These are phyloP conservation scores for Pichia thaimueangensis DNA, from an alignment of 805 yeast species.

Conservation along the genomic window DNA sequence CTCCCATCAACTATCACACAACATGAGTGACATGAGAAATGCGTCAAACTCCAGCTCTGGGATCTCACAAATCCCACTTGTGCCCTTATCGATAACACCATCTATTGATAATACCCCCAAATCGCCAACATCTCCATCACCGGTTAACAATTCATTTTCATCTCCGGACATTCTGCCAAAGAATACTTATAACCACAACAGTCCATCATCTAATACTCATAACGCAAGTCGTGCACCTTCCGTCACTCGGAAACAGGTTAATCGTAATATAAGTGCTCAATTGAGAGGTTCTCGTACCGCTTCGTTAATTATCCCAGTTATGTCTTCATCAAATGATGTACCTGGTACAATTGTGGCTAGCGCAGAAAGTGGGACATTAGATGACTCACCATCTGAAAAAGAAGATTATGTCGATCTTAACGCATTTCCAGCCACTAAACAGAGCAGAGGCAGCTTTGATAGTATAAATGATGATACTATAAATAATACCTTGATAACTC, in stretches of 20 bases:
- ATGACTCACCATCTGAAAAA: neutral
- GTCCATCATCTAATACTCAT: no score
- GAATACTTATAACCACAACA: no score
- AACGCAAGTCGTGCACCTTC: neutral
- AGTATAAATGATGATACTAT: neutral
- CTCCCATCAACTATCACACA: no score
- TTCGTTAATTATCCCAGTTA: constrained; percentile 8
- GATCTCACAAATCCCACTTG: neutral
- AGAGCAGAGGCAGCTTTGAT: no score
- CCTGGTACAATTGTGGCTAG: no score
- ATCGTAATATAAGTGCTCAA: neutral
- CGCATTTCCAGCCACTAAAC: no score
- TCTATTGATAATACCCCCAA: neutral
- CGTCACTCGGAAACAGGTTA: constrained; percentile 1
- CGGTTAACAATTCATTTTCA: no score
- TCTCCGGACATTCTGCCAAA: neutral
- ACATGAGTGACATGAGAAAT: neutral
- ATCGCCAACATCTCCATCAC: neutral
- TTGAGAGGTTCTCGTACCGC: constrained; percentile 6
- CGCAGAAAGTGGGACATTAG: no score
- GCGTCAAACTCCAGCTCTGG: neutral
- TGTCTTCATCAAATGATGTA: neutral
- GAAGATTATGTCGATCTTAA: neutral
- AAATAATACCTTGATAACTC: neutral
- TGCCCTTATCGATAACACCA: constrained; percentile 5